These are phyloP conservation scores for Fraxinus anomala DNA, from an alignment of 257 asterid species.

Conservation along the genomic window DNA sequence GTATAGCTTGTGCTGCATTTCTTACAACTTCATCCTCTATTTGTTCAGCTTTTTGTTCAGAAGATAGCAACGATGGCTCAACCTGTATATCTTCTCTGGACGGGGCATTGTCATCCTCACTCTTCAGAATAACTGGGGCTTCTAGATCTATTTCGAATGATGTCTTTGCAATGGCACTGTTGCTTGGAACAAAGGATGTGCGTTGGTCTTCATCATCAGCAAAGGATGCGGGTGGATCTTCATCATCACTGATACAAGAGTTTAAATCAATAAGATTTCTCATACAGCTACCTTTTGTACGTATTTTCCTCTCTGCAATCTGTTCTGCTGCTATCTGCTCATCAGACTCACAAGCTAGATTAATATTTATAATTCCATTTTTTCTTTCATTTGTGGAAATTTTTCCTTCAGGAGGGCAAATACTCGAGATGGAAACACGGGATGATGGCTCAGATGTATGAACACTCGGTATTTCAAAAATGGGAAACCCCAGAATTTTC, in stretches of 20 bases:
- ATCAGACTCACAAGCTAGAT: constrained; percentile 66
- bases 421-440: constrained; percentile 39
- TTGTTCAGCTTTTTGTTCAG: constrained; percentile 33
- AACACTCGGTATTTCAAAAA: constrained; percentile 43
- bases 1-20: constrained; percentile 69
- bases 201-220: constrained; percentile 62
- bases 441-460: constrained; percentile 38
- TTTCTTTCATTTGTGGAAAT: constrained; percentile 34
- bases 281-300: constrained; percentile 22
- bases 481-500: constrained; percentile 77
- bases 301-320: constrained; percentile 37
- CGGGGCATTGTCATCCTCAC: constrained; percentile 42
- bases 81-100: constrained; percentile 28
- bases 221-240: constrained; percentile 51
- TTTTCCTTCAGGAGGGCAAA: constrained; percentile 32
- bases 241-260: constrained; percentile 64
- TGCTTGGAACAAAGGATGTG: constrained; percentile 46
- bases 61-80: constrained; percentile 27
- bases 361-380: constrained; percentile 66
- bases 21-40: constrained; percentile 51
- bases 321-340: constrained; percentile 42
- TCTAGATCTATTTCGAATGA: constrained; percentile 67
- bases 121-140: constrained; percentile 53
- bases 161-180: constrained; percentile 30
- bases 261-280: constrained; percentile 72